Evolutionary conservation across 331 rosid genomes (phyloP).

Genomic region (Pyracantha coccinea): DNA sequence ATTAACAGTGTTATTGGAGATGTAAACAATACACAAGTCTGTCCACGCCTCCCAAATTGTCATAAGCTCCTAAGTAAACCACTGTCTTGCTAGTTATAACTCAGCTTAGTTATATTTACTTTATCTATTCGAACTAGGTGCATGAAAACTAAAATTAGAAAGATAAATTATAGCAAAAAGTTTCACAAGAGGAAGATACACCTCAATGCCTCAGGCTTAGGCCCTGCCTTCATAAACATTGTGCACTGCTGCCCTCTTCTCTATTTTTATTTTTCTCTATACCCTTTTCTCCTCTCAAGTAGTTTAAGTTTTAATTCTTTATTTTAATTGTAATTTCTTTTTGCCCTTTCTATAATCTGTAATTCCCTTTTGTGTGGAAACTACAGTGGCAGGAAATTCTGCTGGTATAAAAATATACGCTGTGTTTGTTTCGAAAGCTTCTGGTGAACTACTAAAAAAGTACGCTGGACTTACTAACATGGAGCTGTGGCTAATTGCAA

Average conservation of each 20-base stretch:
- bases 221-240: too few relatives aligned
- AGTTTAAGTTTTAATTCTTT: neutral
- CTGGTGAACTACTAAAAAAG: slow-evolving; percentile 58
- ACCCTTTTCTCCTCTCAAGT: neutral
- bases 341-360: slow-evolving; percentile 9
- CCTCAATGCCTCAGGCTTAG: too few relatives aligned
- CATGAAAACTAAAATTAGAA: neutral
- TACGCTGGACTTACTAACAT: slow-evolving; percentile 47
- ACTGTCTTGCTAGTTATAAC: neutral
- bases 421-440: slow-evolving; percentile 71
- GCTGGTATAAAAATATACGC: slow-evolving; percentile 74
- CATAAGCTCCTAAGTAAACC: neutral
- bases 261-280: neutral
- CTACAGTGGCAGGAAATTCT: slow-evolving; percentile 94
- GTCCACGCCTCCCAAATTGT: neutral
- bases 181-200: neutral
- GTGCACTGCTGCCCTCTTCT: neutral
- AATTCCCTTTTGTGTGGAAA: slow-evolving; percentile 15
- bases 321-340: neutral
- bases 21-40: neutral
- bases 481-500: slow-evolving; percentile 81
- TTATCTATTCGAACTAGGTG: neutral
- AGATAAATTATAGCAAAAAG: neutral
- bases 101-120: neutral
- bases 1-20: neutral